These are phyloP conservation scores for Solanum gandarillasii DNA, from an alignment of 257 asterid genomes.

Conservation along the genomic window DNA sequence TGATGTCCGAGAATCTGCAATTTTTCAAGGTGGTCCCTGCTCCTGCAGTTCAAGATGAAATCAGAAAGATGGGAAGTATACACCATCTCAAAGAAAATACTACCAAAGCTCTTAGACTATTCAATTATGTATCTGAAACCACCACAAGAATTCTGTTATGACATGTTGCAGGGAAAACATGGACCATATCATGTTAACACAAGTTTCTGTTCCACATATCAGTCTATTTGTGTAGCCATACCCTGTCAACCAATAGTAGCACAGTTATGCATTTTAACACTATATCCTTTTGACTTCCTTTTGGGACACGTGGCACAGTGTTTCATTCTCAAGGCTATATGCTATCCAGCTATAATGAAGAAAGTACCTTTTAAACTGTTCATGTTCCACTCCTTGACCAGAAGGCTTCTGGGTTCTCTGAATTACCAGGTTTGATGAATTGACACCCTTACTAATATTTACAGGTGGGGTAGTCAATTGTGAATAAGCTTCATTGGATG, in stretches of 20 bases:
- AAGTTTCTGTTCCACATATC: background rate
- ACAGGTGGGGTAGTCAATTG: constrained; percentile 30
- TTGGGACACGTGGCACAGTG: background rate
- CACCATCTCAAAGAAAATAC: background rate
- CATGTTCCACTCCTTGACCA: constrained; percentile 28
- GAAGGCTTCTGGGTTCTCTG: constrained; percentile 45
- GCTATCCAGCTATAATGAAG: background rate
- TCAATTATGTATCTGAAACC: background rate
- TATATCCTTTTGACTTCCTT: background rate
- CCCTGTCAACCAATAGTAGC: background rate
- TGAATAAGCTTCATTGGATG: constrained; percentile 36
- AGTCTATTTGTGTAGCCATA: background rate
- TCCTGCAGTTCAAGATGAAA: constrained; percentile 32
- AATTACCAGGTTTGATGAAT: constrained; percentile 6
- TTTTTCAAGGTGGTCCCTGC: constrained; percentile 51
- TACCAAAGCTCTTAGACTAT: background rate
- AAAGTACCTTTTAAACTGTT: constrained; percentile 58
- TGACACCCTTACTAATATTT: constrained; percentile 23
- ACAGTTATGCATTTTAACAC: background rate
- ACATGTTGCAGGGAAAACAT: background rate
- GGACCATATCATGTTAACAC: background rate
- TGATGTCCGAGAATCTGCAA: constrained; percentile 67
- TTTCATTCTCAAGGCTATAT: background rate
- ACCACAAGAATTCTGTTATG: background rate
- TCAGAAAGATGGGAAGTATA: background rate